Evolutionary conservation across 495 filamentous ascomycete species (phyloP), one percentile per base, ranked within the genome.

Genomic region (Xylaria palmicola): DNA sequence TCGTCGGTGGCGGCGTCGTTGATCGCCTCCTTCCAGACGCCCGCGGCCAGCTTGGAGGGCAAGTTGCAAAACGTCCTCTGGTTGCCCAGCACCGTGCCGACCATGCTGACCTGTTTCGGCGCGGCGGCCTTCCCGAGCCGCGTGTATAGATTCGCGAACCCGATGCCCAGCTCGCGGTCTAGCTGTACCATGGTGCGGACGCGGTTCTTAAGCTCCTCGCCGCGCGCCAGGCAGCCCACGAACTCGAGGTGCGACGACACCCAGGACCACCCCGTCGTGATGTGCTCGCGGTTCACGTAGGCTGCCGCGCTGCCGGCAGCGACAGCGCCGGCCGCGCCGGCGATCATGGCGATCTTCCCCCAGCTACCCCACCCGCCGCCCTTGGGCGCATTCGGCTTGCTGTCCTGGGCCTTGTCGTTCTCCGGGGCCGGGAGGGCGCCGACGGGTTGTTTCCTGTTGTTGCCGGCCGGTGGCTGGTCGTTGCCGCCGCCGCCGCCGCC

Each of bases 191-290:
- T 77, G 55, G 73, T 75, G 13, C 70, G 71, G 22, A 95, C 77
- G 5, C 94, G 84, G 60, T 81, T 79, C 43, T 85, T 83, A 32
- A 98, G 74, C 63, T 97, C 93, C 55, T 90, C 85, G 8, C 82
- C 83, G 22, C 91, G 85, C 60, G 88, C 86, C 3, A 98, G 81
- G 68, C 90, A 93, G 1, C 93, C 92, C 2, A 98, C 88, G 65
- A 98, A 98, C 70, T 93, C 92, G n/a, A 98, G 85, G 76, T 98
- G 95, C 15, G 89, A 91, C 9, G 87, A 86, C 15, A 90, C 90
- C 93, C 92, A 98, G 36, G 72, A 77, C 76, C 86, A 86, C 0
- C 90, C 87, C 20, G 86, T 79, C 0, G 79, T 83, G 36, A 98
- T 80, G 37, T 90, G 85, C 9, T 96, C 89, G 15, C 90, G 82